A percentile compares a stretch with the other conserved stretches of the same genome.
phyloP scores from a whole-genome alignment of 2,329 filamentous ascomycete genomes.

The Grosmannia clavigera region DNA sequence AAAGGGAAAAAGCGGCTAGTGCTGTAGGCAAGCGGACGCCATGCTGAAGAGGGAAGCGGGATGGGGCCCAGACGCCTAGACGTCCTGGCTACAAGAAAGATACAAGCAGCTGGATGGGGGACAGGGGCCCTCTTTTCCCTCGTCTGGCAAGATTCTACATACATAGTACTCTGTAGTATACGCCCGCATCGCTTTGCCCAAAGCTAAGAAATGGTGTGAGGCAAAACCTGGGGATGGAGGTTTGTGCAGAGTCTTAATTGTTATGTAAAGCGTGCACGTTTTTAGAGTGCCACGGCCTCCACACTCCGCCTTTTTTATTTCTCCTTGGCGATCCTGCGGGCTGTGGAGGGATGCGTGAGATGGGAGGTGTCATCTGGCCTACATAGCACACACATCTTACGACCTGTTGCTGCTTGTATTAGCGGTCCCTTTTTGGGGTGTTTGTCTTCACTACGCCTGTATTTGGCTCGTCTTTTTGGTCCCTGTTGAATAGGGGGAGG shows the following conservation, averaged over 20 bases:
- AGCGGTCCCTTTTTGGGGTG: no score
- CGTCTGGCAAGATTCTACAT: neutral
- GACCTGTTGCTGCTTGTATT: no score
- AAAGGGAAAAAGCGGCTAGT: neutral
- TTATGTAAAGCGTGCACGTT: neutral
- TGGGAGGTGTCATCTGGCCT: no score
- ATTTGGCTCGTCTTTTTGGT: neutral
- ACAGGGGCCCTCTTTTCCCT: neutral
- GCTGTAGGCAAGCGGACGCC: slow-evolving; percentile 1
- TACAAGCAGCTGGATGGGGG: neutral
- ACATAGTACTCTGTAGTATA: neutral
- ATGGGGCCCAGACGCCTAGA: neutral
- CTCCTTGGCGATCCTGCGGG: neutral
- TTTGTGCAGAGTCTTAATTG: neutral
- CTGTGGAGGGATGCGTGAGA: neutral
- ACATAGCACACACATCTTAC: no score
- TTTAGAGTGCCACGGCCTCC: neutral
- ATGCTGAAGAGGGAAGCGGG: neutral
- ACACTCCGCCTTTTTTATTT: neutral
- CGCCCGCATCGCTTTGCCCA: no score
- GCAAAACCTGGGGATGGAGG: neutral
- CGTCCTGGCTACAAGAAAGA: neutral
- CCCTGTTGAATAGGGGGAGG: neutral
- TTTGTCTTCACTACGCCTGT: no score
- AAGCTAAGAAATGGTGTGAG: neutral